Conservation (phyloP, 257 asterid species). For the Rehmannia glutinosa region DNA sequence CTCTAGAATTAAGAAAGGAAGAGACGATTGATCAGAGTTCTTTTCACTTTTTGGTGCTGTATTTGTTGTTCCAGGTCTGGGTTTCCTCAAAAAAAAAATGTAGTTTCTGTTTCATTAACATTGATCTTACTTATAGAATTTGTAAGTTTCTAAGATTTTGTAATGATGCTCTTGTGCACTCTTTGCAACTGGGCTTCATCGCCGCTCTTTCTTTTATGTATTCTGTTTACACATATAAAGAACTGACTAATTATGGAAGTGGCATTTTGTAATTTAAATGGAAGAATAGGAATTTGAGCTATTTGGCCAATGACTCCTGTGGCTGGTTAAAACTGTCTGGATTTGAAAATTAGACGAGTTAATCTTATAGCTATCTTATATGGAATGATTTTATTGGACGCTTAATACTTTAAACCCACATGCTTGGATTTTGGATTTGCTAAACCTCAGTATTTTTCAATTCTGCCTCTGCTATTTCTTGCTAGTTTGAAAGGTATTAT, state of each 20-base stretch:
- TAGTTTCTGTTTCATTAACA: background rate
- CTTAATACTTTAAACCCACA: background rate
- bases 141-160: background rate
- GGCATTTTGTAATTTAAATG: background rate
- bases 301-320: background rate
- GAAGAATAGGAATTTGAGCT: background rate
- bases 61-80: background rate
- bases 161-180: background rate
- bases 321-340: background rate
- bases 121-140: background rate
- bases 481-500: constrained; percentile 5
- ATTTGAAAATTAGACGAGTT: background rate
- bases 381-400: background rate
- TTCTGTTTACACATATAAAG: background rate
- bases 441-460: background rate
- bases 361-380: background rate
- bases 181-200: constrained; percentile 1
- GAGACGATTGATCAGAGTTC: background rate
- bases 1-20: background rate
- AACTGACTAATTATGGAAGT: too few relatives aligned
- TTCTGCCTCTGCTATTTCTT: background rate
- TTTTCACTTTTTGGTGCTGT: background rate
- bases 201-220: background rate
- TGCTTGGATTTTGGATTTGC: constrained; percentile 8
- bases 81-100: background rate